Evolutionary conservation across 176 grass and related monocot genomes (phyloP).

Genomic region (Triticum turgidum): DNA sequence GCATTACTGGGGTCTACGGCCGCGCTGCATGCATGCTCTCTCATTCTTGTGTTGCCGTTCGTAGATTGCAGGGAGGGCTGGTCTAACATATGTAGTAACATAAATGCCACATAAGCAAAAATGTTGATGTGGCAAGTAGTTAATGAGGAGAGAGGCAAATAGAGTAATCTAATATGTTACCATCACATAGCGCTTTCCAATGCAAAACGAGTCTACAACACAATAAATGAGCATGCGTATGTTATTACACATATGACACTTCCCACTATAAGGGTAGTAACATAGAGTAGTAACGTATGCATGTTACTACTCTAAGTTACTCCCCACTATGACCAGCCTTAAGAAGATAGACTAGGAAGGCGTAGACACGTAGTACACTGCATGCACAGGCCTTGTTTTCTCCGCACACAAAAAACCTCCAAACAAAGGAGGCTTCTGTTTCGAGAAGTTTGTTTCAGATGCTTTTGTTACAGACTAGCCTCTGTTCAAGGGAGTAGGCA

Average conservation of each 20-base stretch:
- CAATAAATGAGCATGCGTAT: no score
- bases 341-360: background rate
- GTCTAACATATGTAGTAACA: no score
- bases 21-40: background rate
- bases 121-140: no score
- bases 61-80: background rate
- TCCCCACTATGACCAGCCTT: background rate
- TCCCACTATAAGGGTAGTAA: no score
- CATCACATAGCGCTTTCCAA: no score
- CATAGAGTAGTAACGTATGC: no score
- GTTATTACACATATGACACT: no score
- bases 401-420: background rate
- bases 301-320: no score
- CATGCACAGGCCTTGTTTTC: constrained; percentile 13
- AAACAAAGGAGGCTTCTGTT: background rate
- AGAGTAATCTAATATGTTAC: no score
- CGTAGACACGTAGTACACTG: background rate
- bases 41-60: background rate
- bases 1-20: background rate
- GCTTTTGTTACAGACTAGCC: background rate
- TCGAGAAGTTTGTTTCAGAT: constrained; percentile 19
- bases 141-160: no score
- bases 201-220: no score
- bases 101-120: no score
- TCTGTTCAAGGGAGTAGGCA: background rate